Evolutionary conservation across 2,329 filamentous ascomycete species (phyloP).

Genomic region (Phaeosphaeriaceae sp.): DNA sequence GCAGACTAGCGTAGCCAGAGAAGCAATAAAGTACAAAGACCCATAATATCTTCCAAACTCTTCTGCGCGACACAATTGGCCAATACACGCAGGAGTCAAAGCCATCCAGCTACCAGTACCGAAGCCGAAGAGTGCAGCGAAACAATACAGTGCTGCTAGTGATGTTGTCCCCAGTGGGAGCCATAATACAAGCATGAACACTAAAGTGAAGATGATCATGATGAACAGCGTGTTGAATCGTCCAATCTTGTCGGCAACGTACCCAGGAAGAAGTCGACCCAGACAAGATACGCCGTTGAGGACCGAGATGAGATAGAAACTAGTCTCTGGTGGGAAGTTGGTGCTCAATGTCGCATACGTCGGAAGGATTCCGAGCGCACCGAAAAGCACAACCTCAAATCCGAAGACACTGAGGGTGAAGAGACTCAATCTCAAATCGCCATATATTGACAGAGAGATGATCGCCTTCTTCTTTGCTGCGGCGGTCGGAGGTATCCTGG

Average conservation of each 20-base stretch:
- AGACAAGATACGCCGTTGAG: constrained; percentile 51
- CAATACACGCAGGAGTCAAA: constrained; percentile 55
- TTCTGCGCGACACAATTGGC: constrained; percentile 55
- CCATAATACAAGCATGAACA: constrained; percentile 48
- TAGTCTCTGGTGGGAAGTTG: constrained; percentile 39
- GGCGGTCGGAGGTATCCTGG: constrained; percentile 39
- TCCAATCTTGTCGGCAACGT: constrained; percentile 50
- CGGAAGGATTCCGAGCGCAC: constrained; percentile 46
- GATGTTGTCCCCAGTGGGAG: constrained; percentile 41
- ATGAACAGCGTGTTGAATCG: constrained; percentile 51
- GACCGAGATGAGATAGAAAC: constrained; percentile 48
- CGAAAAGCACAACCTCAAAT: constrained; percentile 51
- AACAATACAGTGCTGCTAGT: constrained; percentile 46
- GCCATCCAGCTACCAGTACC: constrained; percentile 56
- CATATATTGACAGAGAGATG: constrained; percentile 44
- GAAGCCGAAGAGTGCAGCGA: constrained; percentile 55
- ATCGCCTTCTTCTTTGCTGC: constrained; percentile 43
- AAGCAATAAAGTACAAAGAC: constrained; percentile 51
- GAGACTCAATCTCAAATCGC: constrained; percentile 42
- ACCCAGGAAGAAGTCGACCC: constrained; percentile 50
- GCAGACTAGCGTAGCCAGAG: constrained; percentile 44
- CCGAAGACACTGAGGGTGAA: constrained; percentile 46
- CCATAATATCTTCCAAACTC: constrained; percentile 61
- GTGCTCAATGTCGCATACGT: constrained; percentile 51
- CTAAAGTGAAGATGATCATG: constrained; percentile 42